A percentile compares a stretch with the other conserved stretches of the same genome.
Conservation (phyloP, 306 rosid genomes). For the Herpetospermum pedunculosum region DNA sequence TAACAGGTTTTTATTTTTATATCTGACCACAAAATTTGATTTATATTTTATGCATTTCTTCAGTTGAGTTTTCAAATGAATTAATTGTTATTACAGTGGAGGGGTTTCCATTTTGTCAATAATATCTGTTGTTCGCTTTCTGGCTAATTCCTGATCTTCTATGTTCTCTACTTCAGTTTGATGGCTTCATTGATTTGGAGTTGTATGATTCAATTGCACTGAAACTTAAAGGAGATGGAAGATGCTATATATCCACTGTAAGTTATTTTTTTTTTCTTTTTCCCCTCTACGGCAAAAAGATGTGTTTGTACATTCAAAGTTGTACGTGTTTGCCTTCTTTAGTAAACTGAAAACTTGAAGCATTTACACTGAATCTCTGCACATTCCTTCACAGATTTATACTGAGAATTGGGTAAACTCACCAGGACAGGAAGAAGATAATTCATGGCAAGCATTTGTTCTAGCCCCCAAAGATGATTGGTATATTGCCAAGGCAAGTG, state of each 20-base stretch:
- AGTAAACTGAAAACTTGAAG: not conserved
- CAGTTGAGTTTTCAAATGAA: not conserved
- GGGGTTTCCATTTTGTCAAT: not conserved
- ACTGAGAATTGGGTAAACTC: conserved; percentile 94
- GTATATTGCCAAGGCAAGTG: conserved; percentile 70
- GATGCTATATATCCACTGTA: conserved; percentile 90
- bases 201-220: conserved; percentile 73
- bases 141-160: not conserved
- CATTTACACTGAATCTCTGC: not conserved
- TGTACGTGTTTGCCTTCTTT: not conserved
- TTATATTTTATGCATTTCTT: not conserved
- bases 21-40: not conserved
- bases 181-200: conserved; percentile 84
- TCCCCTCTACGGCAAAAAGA: not conserved
- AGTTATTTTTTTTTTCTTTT: conserved; percentile 9
- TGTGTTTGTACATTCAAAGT: not conserved
- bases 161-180: conserved; percentile 41
- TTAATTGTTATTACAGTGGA: not conserved
- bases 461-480: conserved; percentile 66
- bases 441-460: conserved; percentile 80
- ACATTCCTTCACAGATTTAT: conserved; percentile 43
- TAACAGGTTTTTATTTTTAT: not conserved
- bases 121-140: not conserved
- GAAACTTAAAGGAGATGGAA: conserved; percentile 80
- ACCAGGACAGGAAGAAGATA: conserved; percentile 79